These are phyloP conservation scores for Coemansia sp. DNA, from an alignment of 192 early-diverging fungal genomes.

Conservation along the genomic window DNA sequence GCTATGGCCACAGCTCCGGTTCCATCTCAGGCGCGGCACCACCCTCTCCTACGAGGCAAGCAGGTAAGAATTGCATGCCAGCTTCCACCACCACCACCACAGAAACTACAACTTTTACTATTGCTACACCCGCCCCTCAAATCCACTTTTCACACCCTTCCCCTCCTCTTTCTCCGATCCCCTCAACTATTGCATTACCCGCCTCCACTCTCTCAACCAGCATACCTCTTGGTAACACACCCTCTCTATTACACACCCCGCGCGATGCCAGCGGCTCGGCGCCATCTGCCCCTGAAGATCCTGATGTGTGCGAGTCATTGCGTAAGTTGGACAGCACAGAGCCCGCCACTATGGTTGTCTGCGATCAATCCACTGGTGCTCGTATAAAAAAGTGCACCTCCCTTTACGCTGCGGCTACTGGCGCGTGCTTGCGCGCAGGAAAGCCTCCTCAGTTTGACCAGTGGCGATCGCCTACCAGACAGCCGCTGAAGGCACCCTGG, in stretches of 20 bases:
- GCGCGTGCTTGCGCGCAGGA: conserved; percentile 3
- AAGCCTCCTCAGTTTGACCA: neutral
- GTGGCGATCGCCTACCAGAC: neutral
- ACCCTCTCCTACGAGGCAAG: conserved; percentile 10
- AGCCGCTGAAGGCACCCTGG: neutral
- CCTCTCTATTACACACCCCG: neutral
- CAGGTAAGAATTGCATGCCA: conserved; percentile 35
- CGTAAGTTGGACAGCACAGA: neutral
- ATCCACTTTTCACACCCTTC: neutral
- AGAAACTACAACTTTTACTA: neutral
- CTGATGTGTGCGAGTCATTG: neutral
- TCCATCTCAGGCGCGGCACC: neutral
- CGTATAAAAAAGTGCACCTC: conserved; percentile 23
- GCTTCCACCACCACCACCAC: conserved; percentile 10
- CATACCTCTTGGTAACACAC: neutral
- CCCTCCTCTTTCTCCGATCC: neutral
- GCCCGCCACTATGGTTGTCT: neutral
- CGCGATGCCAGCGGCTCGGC: neutral
- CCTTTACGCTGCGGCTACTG: conserved; percentile 2
- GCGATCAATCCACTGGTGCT: neutral
- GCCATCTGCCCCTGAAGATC: neutral
- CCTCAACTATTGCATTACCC: neutral
- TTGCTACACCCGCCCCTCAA: neutral
- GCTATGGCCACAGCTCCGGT: conserved; percentile 17
- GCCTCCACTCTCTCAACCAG: neutral